phyloP scores from a whole-genome alignment of 192 early-diverging fungal genomes.

The Entomortierella lignicola region DNA sequence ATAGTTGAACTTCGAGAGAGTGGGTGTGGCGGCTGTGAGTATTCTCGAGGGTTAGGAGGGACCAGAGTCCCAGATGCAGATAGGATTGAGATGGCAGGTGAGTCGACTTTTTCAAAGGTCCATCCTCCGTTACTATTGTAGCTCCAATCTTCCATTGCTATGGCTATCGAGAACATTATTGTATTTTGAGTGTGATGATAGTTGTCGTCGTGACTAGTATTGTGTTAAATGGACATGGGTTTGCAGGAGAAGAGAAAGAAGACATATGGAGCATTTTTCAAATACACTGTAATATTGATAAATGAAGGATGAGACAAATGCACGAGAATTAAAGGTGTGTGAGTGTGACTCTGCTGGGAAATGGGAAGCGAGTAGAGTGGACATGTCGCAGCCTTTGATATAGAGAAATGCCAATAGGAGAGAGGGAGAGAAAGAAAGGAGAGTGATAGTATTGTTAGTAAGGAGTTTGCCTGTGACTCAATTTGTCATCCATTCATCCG shows the following conservation, averaged over 20 bases:
- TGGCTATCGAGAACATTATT: background rate
- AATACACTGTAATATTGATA: background rate
- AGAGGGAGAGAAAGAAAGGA: no score
- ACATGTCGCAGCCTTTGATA: no score
- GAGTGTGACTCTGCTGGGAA: background rate
- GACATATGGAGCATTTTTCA: background rate
- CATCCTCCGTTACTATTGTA: background rate
- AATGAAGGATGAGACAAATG: no score
- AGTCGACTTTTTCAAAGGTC: background rate
- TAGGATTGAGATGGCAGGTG: constrained; percentile 21
- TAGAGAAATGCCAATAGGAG: no score
- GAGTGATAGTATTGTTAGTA: no score
- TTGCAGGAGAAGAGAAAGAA: background rate
- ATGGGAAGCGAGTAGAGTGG: background rate
- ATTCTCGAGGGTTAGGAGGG: constrained; percentile 3
- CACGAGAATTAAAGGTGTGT: no score
- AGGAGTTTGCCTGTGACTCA: no score
- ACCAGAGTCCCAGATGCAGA: constrained; percentile 42
- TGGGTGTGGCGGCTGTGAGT: background rate
- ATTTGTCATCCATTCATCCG: no score
- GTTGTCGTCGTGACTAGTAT: background rate
- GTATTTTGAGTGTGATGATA: background rate
- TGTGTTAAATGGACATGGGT: background rate
- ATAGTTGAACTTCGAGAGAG: background rate
- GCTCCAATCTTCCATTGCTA: background rate